These are phyloP conservation scores for Nidularia pulvinata DNA, from an alignment of 768 basidiomycete species.

Conservation along the genomic window DNA sequence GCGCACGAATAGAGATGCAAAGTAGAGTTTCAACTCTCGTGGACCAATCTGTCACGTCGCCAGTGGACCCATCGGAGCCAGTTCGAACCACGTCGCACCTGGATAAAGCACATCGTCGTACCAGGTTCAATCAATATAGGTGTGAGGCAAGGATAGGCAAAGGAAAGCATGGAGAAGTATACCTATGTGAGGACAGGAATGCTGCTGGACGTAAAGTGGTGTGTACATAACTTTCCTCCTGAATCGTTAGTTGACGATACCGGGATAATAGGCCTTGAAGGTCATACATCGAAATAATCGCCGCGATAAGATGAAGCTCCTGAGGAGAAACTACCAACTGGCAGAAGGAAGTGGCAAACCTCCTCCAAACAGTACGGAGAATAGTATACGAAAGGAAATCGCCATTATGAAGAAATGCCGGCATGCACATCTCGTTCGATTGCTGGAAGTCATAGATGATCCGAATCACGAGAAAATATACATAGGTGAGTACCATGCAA, in stretches of 20 bases:
- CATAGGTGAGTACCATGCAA: constrained; percentile 64
- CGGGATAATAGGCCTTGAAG: constrained; percentile 62
- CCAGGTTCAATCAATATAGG: constrained; percentile 72
- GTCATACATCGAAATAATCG: constrained; percentile 64
- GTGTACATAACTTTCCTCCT: constrained; percentile 16
- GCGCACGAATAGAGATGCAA: not conserved
- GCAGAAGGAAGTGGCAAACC: constrained; percentile 12
- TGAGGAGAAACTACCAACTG: constrained; percentile 39
- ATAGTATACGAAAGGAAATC: constrained; percentile 83
- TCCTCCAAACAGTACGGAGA: constrained; percentile 58
- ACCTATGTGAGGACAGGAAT: constrained; percentile 56
- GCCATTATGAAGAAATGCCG: constrained; percentile 90
- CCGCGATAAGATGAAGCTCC: constrained; percentile 59
- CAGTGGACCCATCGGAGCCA: constrained; percentile 34
- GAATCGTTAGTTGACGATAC: not conserved
- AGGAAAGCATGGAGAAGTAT: constrained; percentile 58
- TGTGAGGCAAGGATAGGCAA: constrained; percentile 31
- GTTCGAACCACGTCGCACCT: constrained; percentile 43
- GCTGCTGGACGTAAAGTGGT: constrained; percentile 39
- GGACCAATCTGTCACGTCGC: constrained; percentile 7
- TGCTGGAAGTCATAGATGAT: constrained; percentile 92
- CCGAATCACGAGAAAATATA: constrained; percentile 79
- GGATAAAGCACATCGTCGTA: constrained; percentile 25
- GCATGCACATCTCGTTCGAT: constrained; percentile 75
- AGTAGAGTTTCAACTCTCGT: not conserved